Conservation (phyloP, 179 eudicot species). For the Silene coronaria region DNA sequence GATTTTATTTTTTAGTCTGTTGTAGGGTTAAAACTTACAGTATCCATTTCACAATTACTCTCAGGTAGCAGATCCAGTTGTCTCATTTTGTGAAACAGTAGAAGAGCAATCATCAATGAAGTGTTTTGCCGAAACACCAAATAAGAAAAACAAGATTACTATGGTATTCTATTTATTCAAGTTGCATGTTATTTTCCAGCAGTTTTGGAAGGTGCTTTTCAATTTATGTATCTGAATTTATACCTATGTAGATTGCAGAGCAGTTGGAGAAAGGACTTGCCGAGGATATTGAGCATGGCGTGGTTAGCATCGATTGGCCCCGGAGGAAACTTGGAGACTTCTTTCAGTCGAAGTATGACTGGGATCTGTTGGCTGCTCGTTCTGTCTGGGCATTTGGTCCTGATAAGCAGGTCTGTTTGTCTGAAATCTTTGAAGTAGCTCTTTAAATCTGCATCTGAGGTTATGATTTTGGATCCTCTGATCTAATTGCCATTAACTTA, state of each 20-base stretch:
- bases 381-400: conserved; percentile 99
- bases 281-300: conserved; percentile 87
- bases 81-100: conserved; percentile 97
- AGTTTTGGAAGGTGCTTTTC: not conserved
- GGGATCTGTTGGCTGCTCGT: conserved; percentile 99
- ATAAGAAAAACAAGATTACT: conserved; percentile 91
- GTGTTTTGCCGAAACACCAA: conserved; percentile 98
- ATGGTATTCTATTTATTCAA: conserved; percentile 51
- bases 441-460: not conserved
- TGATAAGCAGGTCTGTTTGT: conserved; percentile 72
- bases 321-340: conserved; percentile 80
- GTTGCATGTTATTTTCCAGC: conserved; percentile 3
- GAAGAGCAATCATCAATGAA: conserved; percentile 97
- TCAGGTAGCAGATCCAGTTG: conserved; percentile 99
- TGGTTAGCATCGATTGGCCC: conserved; percentile 89
- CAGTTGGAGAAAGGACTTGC: conserved; percentile 97
- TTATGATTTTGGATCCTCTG: conserved; percentile 11
- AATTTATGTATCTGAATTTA: not conserved
- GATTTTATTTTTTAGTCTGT: not conserved
- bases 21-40: conserved; percentile 11
- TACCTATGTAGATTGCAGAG: conserved; percentile 66
- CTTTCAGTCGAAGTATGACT: conserved; percentile 87
- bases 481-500: conserved; percentile 10
- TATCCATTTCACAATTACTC: conserved; percentile 2
- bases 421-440: not conserved